Percentiles rank a stretch among this genome's conserved stretches.
Evolutionary conservation across 2,329 filamentous ascomycete species (phyloP).

Genomic region (Aciculosporium take): DNA sequence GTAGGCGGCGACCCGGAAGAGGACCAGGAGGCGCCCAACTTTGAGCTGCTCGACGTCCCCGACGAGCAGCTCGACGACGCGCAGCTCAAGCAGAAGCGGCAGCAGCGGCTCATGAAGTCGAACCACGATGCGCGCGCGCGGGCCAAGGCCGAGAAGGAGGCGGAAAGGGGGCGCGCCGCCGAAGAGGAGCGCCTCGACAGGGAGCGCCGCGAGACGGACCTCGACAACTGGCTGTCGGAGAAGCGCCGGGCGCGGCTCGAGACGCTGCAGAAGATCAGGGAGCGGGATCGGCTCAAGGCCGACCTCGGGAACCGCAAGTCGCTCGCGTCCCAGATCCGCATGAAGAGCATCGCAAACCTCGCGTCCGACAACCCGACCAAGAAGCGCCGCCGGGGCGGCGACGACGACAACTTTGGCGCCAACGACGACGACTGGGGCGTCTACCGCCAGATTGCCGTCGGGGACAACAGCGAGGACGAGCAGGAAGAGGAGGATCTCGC

Average conservation of each 20-base stretch:
- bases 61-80: constrained; percentile 92
- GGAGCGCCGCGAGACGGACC: constrained; percentile 69
- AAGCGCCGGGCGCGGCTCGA: constrained; percentile 58
- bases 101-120: constrained; percentile 84
- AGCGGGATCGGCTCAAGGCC: constrained; percentile 81
- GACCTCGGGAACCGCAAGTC: constrained; percentile 95
- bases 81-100: constrained; percentile 77
- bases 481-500: constrained; percentile 84
- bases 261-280: constrained; percentile 73
- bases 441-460: constrained; percentile 81
- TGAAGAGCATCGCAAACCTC: constrained; percentile 95
- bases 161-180: constrained; percentile 69
- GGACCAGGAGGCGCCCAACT: constrained; percentile 69
- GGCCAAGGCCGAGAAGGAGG: constrained; percentile 93
- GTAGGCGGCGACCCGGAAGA: constrained; percentile 70
- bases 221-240: constrained; percentile 77
- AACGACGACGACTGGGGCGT: constrained; percentile 98
- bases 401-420: constrained; percentile 92
- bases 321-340: constrained; percentile 86
- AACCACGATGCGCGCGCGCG: constrained; percentile 85
- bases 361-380: constrained; percentile 77
- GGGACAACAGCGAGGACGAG: constrained; percentile 69
- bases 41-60: constrained; percentile 74
- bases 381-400: constrained; percentile 71
- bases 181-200: constrained; percentile 75